Conservation (phyloP, 768 basidiomycete species). For the Boletus barrowsii region DNA sequence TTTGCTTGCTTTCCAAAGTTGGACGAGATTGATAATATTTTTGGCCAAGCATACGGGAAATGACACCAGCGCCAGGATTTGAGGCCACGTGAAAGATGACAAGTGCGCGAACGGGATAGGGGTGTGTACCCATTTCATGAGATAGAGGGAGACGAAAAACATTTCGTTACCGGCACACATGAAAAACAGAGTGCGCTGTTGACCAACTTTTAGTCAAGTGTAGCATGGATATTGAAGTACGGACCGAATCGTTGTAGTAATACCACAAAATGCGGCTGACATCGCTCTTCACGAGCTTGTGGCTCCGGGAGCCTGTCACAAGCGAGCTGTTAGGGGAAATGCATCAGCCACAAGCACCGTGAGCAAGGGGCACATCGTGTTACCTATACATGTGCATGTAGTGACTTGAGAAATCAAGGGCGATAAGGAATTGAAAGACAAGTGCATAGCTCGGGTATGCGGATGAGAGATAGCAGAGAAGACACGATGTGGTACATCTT, state of each 20-base stretch:
- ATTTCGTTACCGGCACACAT: constrained; percentile 95
- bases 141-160: constrained; percentile 93
- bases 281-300: constrained; percentile 90
- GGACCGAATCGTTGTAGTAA: constrained; percentile 91
- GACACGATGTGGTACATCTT: constrained; percentile 94
- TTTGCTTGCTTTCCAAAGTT: constrained; percentile 97
- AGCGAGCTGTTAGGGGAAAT: constrained; percentile 63
- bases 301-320: constrained; percentile 89
- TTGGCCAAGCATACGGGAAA: constrained; percentile 73
- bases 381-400: constrained; percentile 99
- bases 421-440: constrained; percentile 91
- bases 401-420: constrained; percentile 96
- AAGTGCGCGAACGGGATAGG: constrained; percentile 49
- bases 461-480: constrained; percentile 89
- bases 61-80: constrained; percentile 59
- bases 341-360: constrained; percentile 1
- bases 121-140: constrained; percentile 77
- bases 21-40: constrained; percentile 92
- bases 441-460: constrained; percentile 85
- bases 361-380: neutral
- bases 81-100: constrained; percentile 66
- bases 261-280: constrained; percentile 88
- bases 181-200: constrained; percentile 79
- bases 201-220: neutral
- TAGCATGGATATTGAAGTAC: constrained; percentile 29